A percentile compares a stretch with the other conserved stretches of the same genome.
Conservation (phyloP, 139 green algal genomes). For the Tetraselmis chui region DNA sequence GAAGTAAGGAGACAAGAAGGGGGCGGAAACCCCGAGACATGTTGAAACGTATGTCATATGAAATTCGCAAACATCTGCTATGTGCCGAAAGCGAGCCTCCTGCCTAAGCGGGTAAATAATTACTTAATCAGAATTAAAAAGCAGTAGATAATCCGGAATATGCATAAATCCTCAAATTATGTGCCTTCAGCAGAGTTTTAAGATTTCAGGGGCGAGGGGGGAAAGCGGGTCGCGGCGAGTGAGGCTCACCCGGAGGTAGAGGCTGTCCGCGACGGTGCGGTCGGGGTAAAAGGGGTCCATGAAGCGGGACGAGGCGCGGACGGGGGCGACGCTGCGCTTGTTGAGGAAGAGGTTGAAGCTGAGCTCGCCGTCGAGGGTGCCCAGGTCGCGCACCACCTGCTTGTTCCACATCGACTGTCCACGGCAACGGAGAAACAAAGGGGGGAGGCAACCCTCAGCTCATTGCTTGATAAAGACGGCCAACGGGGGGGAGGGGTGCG, state of each 20-base stretch:
- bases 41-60: too few relatives aligned
- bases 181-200: too few relatives aligned
- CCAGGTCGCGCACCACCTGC: not conserved
- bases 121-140: too few relatives aligned
- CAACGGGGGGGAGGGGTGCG: too few relatives aligned
- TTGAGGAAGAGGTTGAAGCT: not conserved
- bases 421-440: not conserved
- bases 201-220: not conserved
- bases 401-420: not conserved
- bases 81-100: too few relatives aligned
- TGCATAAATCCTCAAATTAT: too few relatives aligned
- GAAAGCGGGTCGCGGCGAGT: not conserved
- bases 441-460: not conserved
- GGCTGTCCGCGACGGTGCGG: not conserved
- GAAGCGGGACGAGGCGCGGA: not conserved
- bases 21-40: too few relatives aligned
- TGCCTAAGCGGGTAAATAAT: too few relatives aligned
- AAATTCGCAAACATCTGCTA: too few relatives aligned
- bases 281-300: not conserved
- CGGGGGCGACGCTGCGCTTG: not conserved
- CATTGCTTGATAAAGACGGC: not conserved
- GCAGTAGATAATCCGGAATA: too few relatives aligned
- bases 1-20: too few relatives aligned
- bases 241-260: not conserved
- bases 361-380: not conserved